Evolutionary conservation across 2,329 filamentous ascomycete species (phyloP), one percentile per base, ranked within the genome.

Genomic region (Didymella glomerata): DNA sequence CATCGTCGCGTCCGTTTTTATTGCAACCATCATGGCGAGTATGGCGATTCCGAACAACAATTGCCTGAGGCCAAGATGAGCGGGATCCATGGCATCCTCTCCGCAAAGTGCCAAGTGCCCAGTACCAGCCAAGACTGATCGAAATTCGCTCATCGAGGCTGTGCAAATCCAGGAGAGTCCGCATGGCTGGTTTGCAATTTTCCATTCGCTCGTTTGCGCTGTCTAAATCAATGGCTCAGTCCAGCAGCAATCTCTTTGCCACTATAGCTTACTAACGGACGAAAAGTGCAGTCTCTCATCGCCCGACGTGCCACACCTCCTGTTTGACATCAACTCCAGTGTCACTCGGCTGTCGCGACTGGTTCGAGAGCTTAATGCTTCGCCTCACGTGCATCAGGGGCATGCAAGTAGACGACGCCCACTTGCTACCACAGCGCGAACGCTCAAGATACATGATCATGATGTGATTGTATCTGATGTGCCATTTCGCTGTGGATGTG

Each of bases 71-170:
- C 27, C 27, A 28, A 28, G 27, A 28, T 27, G 27, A 28, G 27
- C 27, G 27, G 27, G 27, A 28, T 28, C 27, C 27, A 25, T 28
- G 8, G 27, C n/a, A n/a, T n/a, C n/a, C n/a, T 54, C 50, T 58
- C 56, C 56, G 56, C 51, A 54, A 22, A 38, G 32, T 56, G 57
- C 57, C 57, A 60, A 60, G 57, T 52, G 52, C 52, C 50, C 34
- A 50, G 50, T 9, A 50, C 47, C 11, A 3, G 36, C 7, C 36
- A 40, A 40, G 36, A 40, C 22, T 55, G 52, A 44, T 47, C 42
- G 48, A 60, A 45, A 56, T 60, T 48, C 20, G 57, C 30, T 18
- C 41, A 60, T 60, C 48, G 52, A 60, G 52, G 57, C 57, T 55
- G 57, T 60, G 57, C 57, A 60, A 32, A 56, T 27, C 16, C 52